Conservation (phyloP, 2,329 filamentous ascomycete species). For the Fusarium praegraminearum region DNA sequence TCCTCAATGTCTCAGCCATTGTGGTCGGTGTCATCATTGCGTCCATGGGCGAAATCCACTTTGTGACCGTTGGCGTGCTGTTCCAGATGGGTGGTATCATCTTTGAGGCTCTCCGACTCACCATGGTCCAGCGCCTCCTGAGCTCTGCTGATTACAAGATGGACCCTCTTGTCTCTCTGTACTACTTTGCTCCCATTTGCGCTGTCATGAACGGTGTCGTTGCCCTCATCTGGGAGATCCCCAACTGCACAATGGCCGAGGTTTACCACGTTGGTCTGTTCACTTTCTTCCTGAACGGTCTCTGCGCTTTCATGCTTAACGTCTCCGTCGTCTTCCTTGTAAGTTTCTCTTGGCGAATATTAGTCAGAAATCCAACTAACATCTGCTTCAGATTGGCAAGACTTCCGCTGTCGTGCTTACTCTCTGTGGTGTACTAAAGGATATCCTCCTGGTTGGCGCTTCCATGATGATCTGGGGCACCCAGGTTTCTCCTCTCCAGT, state of each 20-base stretch:
- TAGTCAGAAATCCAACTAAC: slow-evolving; percentile 42
- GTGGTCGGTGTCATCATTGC: slow-evolving; percentile 95
- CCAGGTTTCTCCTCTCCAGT: slow-evolving; percentile 78
- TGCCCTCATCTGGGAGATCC: slow-evolving; percentile 79
- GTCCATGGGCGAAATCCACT: slow-evolving; percentile 95
- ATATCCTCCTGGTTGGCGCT: slow-evolving; percentile 82
- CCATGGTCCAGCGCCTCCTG: slow-evolving; percentile 85
- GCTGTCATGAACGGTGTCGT: slow-evolving; percentile 83
- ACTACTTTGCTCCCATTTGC: slow-evolving; percentile 90
- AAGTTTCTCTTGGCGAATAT: slow-evolving; percentile 53
- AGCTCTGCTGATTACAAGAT: slow-evolving; percentile 90
- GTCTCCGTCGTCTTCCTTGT: slow-evolving; percentile 88
- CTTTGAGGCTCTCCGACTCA: slow-evolving; percentile 85
- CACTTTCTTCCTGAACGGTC: slow-evolving; percentile 80
- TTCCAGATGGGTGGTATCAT: slow-evolving; percentile 83
- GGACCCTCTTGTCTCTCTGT: slow-evolving; percentile 88
- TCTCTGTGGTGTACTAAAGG: slow-evolving; percentile 88
- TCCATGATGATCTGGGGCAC: slow-evolving; percentile 87
- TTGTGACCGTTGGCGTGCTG: slow-evolving; percentile 82
- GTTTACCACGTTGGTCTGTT: slow-evolving; percentile 79
- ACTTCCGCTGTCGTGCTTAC: slow-evolving; percentile 88
- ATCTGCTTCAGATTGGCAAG: slow-evolving; percentile 79
- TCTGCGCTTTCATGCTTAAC: slow-evolving; percentile 84
- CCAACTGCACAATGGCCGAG: slow-evolving; percentile 75
- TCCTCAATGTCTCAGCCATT: slow-evolving; percentile 94